These are phyloP conservation scores for Bathelium albidoporum DNA, from an alignment of 495 filamentous ascomycete genomes.

Conservation along the genomic window DNA sequence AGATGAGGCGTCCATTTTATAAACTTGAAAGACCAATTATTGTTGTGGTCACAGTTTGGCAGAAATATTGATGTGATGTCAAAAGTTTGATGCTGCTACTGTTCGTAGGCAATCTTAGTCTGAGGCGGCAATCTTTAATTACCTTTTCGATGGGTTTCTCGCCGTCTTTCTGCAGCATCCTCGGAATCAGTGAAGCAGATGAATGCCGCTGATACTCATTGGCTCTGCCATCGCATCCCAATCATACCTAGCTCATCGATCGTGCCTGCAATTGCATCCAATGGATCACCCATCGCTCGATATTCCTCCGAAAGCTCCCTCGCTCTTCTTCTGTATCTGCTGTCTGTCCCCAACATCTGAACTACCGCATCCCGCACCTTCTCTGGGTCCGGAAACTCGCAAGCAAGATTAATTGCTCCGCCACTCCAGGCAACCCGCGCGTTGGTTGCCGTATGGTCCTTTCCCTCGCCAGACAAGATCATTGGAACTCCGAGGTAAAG, in stretches of 20 bases:
- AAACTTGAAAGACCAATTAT: neutral
- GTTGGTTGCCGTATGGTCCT: slow-evolving; percentile 5
- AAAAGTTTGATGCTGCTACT: neutral
- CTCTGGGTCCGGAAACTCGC: neutral
- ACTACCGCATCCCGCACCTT: neutral
- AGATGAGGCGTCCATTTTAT: neutral
- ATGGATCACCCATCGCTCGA: neutral
- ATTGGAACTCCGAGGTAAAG: slow-evolving; percentile 1
- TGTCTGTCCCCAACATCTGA: neutral
- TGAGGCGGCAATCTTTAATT: no score
- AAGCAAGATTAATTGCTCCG: slow-evolving; percentile 3
- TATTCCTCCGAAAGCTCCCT: neutral
- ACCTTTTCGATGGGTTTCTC: neutral
- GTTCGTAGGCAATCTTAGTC: no score
- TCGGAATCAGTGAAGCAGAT: no score
- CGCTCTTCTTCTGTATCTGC: slow-evolving; percentile 3
- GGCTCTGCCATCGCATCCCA: neutral
- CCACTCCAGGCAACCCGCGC: slow-evolving; percentile 1
- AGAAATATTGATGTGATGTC: neutral
- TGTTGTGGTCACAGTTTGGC: neutral
- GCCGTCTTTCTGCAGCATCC: neutral
- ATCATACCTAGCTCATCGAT: neutral
- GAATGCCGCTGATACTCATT: neutral
- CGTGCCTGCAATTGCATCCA: neutral
- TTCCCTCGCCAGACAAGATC: slow-evolving; percentile 1